Percentiles rank a stretch among this genome's conserved stretches.
Evolutionary conservation across 2,329 filamentous ascomycete genomes (phyloP).

Genomic region (Aureobasidium leucospermi): DNA sequence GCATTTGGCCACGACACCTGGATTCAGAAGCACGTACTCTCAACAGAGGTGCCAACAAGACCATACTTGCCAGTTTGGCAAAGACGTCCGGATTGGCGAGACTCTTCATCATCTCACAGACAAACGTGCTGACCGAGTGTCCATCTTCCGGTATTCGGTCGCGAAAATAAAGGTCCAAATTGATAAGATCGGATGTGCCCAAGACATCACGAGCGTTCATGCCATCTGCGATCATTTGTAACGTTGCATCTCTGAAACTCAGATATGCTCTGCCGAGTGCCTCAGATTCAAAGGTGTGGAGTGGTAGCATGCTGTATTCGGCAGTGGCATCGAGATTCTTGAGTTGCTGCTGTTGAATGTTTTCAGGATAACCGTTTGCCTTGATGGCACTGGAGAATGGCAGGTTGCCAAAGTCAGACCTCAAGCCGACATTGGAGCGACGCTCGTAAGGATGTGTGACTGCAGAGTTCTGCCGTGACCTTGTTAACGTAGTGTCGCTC

Average conservation of each 20-base stretch:
- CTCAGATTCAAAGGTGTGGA: neutral
- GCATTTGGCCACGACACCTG: neutral
- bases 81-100: slow-evolving; percentile 5
- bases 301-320: slow-evolving; percentile 4
- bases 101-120: slow-evolving; percentile 6
- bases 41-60: neutral
- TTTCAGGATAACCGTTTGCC: slow-evolving; percentile 6
- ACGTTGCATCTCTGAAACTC: neutral
- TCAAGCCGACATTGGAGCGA: neutral
- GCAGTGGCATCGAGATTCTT: neutral
- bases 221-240: slow-evolving; percentile 11
- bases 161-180: slow-evolving; percentile 6
- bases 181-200: neutral
- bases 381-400: slow-evolving; percentile 11
- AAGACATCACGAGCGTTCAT: neutral
- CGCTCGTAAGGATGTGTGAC: neutral
- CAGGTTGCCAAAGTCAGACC: slow-evolving; percentile 2
- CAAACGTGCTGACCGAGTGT: neutral
- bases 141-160: neutral
- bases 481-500: neutral
- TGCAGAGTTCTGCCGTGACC: neutral
- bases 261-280: slow-evolving; percentile 2
- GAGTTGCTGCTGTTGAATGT: slow-evolving; percentile 10
- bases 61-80: slow-evolving; percentile 4
- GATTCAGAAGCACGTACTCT: neutral